Evolutionary conservation across 1,284 basidiomycete genomes (phyloP).

Genomic region (Naganishia liquefaciens): DNA sequence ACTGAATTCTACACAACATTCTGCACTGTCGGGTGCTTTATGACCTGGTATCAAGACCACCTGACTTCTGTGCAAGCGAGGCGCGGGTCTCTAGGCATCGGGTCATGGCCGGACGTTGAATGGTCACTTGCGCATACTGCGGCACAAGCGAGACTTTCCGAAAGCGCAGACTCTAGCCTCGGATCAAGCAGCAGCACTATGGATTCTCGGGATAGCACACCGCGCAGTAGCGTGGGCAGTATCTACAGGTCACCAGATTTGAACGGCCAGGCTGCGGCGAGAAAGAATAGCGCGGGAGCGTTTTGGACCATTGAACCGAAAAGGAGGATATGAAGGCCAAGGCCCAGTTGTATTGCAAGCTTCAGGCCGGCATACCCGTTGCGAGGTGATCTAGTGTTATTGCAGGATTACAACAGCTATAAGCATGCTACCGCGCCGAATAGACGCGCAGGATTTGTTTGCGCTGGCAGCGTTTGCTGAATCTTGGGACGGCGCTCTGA

Average conservation of each 20-base stretch:
- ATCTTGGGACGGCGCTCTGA: constrained; percentile 46
- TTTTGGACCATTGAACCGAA: constrained; percentile 6
- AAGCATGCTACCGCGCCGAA: not conserved
- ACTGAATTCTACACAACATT: constrained; percentile 53
- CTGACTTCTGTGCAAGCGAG: constrained; percentile 15
- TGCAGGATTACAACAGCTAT: constrained; percentile 1
- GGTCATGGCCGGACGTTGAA: constrained; percentile 10
- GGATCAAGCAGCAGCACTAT: constrained; percentile 17
- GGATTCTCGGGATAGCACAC: constrained; percentile 16
- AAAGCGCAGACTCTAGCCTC: constrained; percentile 8
- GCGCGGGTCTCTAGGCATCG: not conserved
- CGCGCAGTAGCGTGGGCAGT: constrained; percentile 27
- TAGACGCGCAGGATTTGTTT: constrained; percentile 39
- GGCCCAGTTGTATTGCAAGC: not conserved
- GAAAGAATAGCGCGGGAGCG: constrained; percentile 2
- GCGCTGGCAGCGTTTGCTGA: constrained; percentile 51
- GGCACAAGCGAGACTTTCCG: constrained; percentile 10
- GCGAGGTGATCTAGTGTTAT: not conserved
- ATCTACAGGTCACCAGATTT: not conserved
- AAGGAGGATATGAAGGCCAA: not conserved
- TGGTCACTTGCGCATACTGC: not conserved
- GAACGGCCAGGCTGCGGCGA: constrained; percentile 1
- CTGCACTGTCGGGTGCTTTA: constrained; percentile 50
- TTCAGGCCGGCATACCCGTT: not conserved
- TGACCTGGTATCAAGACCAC: constrained; percentile 43